Base-by-base conservation (phyloP, 139 green algal genomes). In the Marvania coccoides region DNA sequence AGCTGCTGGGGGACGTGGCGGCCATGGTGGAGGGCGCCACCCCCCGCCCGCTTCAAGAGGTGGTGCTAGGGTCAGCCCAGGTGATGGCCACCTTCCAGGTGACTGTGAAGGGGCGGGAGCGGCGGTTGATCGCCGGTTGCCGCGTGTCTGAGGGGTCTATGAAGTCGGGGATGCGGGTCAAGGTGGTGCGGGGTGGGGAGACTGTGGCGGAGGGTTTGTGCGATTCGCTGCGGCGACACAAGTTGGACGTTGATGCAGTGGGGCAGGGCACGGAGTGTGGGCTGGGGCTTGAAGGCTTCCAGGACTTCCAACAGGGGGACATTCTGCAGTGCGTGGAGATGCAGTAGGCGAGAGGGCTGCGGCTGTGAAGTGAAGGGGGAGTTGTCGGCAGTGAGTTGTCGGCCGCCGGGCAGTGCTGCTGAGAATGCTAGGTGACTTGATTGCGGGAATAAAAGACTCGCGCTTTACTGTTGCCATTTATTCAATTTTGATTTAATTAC, bases 191-290 rank as follows among this genome's bases (percentile, higher is more conserved):
- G 0, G 54, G 33, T 2, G 81, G 76, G 1, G 36, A 81, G 69
- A 34, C 83, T 31, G 64, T 92, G 29, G 62, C 60, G 36, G 61
- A 87, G 57, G 88, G 86, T 9, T 26, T 34, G 8, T 85, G 74
- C 54, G 69, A 70, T 19, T 88, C 74, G 23, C 62, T 96, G 53
- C 80, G 79, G 34, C 84, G 87, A 9, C 79, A 87, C 55, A 91
- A 91, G 74, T 55, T 79, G 39, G 80, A 86, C 8, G 89, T 95
- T 45, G 67, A 85, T 36, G 62, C 67, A 8, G 89, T 95, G 40
- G 83, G 72, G 15, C 77, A 88, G 64, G 81, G 81, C 51, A 74
- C 65, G 0, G 89, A 96, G 79, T 95, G 83, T 70, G 90, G 90
- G 30, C 60, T 94, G 60, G 69, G 86, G 63, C 70, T 96, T 10